Percentiles rank a stretch among this genome's conserved stretches.
These are phyloP conservation scores for Daldinia sp. DNA, from an alignment of 2,329 filamentous ascomycete species.

Conservation along the genomic window DNA sequence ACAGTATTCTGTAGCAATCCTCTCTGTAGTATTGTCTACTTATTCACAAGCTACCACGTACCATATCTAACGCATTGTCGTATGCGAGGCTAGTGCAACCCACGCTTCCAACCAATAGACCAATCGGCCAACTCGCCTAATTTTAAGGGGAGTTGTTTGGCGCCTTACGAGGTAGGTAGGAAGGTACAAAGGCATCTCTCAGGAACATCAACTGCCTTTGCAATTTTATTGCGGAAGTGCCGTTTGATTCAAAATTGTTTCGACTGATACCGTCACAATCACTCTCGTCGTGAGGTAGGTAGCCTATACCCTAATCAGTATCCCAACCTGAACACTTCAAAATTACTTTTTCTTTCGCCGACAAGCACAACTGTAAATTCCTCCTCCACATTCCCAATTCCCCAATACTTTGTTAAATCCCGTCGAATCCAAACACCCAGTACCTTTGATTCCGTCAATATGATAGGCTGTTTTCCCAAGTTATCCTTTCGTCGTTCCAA, in stretches of 20 bases:
- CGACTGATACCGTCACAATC: neutral
- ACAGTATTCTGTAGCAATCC: neutral
- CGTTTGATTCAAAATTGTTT: neutral
- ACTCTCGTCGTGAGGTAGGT: neutral
- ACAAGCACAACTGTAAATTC: neutral
- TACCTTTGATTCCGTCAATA: neutral
- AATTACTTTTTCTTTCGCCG: neutral
- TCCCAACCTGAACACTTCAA: neutral
- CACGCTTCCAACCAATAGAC: neutral
- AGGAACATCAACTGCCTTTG: neutral
- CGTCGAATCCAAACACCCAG: neutral
- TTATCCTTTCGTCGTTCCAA: slow-evolving; percentile 7
- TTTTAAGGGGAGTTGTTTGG: neutral
- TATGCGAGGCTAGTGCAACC: neutral
- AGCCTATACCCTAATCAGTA: neutral
- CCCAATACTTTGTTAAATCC: neutral
- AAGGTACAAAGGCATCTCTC: neutral
- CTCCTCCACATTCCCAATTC: neutral
- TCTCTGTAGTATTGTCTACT: neutral
- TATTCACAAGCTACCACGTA: neutral
- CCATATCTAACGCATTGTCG: neutral
- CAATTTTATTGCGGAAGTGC: neutral
- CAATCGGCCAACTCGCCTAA: neutral
- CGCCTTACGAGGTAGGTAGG: neutral
- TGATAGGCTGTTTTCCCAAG: neutral